Percentiles rank a stretch among this genome's conserved stretches.
phyloP scores from a whole-genome alignment of 257 asterid species.

The Plantago elongata region DNA sequence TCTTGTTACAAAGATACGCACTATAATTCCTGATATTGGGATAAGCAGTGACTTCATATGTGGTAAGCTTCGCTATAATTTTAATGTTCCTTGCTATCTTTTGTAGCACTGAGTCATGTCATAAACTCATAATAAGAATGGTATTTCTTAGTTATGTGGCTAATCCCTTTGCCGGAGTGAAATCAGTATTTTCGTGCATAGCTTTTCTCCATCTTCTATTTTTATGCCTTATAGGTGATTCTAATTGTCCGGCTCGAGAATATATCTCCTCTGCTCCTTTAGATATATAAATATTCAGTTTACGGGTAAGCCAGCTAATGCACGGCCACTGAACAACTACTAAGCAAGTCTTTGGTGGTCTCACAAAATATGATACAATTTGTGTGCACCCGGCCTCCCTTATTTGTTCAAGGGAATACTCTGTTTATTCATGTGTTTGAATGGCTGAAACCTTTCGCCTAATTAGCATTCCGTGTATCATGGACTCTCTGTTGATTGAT shows the following conservation, averaged over 20 bases:
- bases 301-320: too few relatives aligned
- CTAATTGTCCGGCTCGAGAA: neutral
- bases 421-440: too few relatives aligned
- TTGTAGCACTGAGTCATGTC: conserved; percentile 7
- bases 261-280: too few relatives aligned
- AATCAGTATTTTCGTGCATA: neutral
- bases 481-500: too few relatives aligned
- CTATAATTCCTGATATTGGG: conserved; percentile 77
- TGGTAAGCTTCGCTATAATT: conserved; percentile 46
- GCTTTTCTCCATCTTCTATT: neutral
- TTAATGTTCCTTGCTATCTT: conserved; percentile 10
- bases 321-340: too few relatives aligned
- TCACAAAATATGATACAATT: too few relatives aligned
- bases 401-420: too few relatives aligned
- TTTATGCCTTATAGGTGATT: neutral
- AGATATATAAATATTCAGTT: too few relatives aligned
- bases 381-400: too few relatives aligned
- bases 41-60: conserved; percentile 96
- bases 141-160: neutral
- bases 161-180: neutral
- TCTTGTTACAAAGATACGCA: conserved; percentile 72
- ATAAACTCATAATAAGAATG: neutral
- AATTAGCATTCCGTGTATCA: too few relatives aligned
- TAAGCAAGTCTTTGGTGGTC: too few relatives aligned
- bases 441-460: too few relatives aligned